A percentile compares a stretch with the other conserved stretches of the same genome.
Evolutionary conservation across 2,329 filamentous ascomycete species (phyloP).

Genomic region (Rhinocladiella mackenziei): DNA sequence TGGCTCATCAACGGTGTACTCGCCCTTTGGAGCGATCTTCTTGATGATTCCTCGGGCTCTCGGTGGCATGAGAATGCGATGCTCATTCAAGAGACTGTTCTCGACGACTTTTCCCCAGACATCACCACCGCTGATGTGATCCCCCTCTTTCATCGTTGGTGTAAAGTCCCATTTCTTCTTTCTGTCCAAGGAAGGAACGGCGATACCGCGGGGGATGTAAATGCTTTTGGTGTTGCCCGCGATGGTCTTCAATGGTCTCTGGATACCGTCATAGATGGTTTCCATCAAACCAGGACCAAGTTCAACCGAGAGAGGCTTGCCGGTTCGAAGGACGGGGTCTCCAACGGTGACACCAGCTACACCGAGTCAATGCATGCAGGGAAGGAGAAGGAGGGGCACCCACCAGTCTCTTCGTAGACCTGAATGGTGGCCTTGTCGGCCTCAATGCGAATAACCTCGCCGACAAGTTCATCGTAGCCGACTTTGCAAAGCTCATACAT

Average conservation of each 20-base stretch:
- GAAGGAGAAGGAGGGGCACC: conserved; percentile 5
- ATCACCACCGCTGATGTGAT: conserved; percentile 94
- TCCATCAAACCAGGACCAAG: conserved; percentile 95
- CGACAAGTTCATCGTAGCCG: conserved; percentile 84
- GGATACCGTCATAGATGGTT: conserved; percentile 99
- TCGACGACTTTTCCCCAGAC: conserved; percentile 93
- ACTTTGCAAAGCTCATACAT: conserved; percentile 99
- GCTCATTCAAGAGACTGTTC: conserved; percentile 89
- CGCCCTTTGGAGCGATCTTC: conserved; percentile 80
- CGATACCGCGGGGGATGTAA: conserved; percentile 94
- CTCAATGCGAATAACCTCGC: conserved; percentile 97
- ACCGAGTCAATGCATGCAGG: conserved; percentile 13
- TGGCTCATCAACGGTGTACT: conserved; percentile 90
- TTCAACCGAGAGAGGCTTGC: conserved; percentile 95
- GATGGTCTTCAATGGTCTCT: conserved; percentile 86
- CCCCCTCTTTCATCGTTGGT: conserved; percentile 83
- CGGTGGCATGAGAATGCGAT: conserved; percentile 89
- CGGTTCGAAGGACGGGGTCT: conserved; percentile 83
- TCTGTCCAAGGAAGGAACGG: conserved; percentile 81
- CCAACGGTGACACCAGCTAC: conserved; percentile 90
- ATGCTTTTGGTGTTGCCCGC: conserved; percentile 75
- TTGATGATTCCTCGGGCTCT: conserved; percentile 89
- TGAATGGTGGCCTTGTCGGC: conserved; percentile 94
- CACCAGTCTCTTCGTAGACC: conserved; percentile 98
- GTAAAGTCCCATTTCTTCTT: conserved; percentile 96